These are phyloP conservation scores for Ophiostoma perfectum DNA, from an alignment of 2,329 filamentous ascomycete genomes.

Conservation along the genomic window DNA sequence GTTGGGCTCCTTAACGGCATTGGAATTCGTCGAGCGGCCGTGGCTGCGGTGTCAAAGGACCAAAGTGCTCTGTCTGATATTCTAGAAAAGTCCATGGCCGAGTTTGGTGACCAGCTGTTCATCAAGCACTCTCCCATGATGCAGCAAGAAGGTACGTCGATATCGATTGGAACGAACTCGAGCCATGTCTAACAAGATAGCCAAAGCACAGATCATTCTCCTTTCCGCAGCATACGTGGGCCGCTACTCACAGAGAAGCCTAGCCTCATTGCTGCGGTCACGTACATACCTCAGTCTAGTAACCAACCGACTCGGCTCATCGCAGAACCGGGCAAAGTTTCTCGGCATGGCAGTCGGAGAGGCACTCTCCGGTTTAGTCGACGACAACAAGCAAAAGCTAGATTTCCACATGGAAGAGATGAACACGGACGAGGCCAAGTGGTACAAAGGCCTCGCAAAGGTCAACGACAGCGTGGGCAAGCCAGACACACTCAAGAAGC, in stretches of 20 bases:
- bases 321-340: slow-evolving; percentile 69
- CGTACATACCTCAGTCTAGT: slow-evolving; percentile 69
- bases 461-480: slow-evolving; percentile 60
- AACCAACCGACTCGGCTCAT: slow-evolving; percentile 76
- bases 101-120: slow-evolving; percentile 81
- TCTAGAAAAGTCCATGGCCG: slow-evolving; percentile 62
- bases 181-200: slow-evolving; percentile 40
- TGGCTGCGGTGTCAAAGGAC: slow-evolving; percentile 50
- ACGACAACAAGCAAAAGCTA: slow-evolving; percentile 66
- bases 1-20: slow-evolving; percentile 57
- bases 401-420: slow-evolving; percentile 81
- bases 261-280: slow-evolving; percentile 66
- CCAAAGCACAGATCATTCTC: slow-evolving; percentile 72
- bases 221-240: slow-evolving; percentile 72
- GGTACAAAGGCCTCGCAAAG: slow-evolving; percentile 64
- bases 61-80: slow-evolving; percentile 48
- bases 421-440: slow-evolving; percentile 63
- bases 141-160: slow-evolving; percentile 73
- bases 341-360: slow-evolving; percentile 86
- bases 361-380: slow-evolving; percentile 56
- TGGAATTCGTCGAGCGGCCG: slow-evolving; percentile 61
- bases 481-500: slow-evolving; percentile 37
- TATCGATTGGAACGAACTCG: neutral
- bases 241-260: slow-evolving; percentile 57
- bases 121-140: slow-evolving; percentile 79